These are phyloP conservation scores for Penicillium sp. DNA, from an alignment of 2,329 filamentous ascomycete genomes.

Conservation along the genomic window DNA sequence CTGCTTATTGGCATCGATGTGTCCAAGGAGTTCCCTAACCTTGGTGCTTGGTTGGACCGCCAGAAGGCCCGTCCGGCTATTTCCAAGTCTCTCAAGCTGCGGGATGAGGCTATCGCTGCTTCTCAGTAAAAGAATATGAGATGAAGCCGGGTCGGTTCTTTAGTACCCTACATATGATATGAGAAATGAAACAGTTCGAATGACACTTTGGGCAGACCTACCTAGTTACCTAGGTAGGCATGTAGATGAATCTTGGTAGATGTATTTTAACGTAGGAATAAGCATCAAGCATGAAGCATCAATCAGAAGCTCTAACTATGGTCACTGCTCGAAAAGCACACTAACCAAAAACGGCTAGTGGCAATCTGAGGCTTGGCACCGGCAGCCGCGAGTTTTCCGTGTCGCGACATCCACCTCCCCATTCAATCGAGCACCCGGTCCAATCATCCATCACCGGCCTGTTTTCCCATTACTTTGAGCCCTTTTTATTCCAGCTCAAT, in stretches of 20 bases:
- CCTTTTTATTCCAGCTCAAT: constrained; percentile 1
- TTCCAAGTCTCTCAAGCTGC: constrained; percentile 19
- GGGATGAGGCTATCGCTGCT: constrained; percentile 8
- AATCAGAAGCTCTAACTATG: no score
- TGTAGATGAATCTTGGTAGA: no score
- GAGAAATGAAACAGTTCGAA: background rate
- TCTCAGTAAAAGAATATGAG: background rate
- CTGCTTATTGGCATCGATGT: constrained; percentile 20
- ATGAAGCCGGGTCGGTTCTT: background rate
- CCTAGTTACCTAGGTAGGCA: no score
- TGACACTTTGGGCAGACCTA: background rate
- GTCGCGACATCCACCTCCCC: constrained; percentile 30
- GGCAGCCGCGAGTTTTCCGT: constrained; percentile 32
- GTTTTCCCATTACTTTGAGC: constrained; percentile 13
- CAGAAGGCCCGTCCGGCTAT: constrained; percentile 26
- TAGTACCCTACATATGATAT: background rate
- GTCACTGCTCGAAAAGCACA: background rate
- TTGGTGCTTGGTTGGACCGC: constrained; percentile 29
- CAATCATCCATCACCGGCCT: constrained; percentile 19
- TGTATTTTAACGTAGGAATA: background rate
- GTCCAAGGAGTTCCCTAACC: constrained; percentile 27
- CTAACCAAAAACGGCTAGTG: constrained; percentile 19
- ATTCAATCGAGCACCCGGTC: constrained; percentile 23
- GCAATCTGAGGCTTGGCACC: constrained; percentile 24
- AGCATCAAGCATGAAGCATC: background rate